phyloP scores from a whole-genome alignment of 2,329 filamentous ascomycete species.

The Cryphonectria carpinicola region DNA sequence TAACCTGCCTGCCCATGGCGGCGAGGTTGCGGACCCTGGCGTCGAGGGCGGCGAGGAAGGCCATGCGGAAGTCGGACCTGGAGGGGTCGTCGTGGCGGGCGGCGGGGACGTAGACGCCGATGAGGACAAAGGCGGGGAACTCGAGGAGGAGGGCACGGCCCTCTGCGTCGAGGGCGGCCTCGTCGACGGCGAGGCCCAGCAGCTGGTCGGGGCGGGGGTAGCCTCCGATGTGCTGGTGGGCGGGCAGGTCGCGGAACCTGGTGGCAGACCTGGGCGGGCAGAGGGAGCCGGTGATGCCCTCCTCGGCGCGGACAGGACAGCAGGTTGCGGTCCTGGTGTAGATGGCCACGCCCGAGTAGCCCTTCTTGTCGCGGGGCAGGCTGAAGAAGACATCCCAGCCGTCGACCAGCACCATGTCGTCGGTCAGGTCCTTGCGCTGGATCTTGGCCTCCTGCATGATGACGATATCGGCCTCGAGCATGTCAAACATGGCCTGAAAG shows the following conservation, averaged over 20 bases:
- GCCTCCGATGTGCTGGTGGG: conserved; percentile 80
- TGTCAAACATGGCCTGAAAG: conserved; percentile 92
- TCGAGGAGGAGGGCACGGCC: conserved; percentile 90
- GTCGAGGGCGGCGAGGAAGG: conserved; percentile 81
- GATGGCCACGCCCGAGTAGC: conserved; percentile 93
- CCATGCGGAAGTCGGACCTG: conserved; percentile 79
- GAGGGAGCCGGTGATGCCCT: conserved; percentile 86
- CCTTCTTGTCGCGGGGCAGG: conserved; percentile 91
- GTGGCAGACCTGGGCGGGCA: conserved; percentile 71
- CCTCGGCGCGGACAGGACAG: conserved; percentile 85
- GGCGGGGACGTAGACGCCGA: conserved; percentile 91
- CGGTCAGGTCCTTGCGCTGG: conserved; percentile 84
- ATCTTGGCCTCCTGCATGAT: conserved; percentile 97
- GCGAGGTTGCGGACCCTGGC: conserved; percentile 82
- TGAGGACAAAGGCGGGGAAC: conserved; percentile 90
- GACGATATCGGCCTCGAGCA: conserved; percentile 88
- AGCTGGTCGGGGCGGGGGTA: conserved; percentile 78
- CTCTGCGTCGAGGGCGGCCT: conserved; percentile 80
- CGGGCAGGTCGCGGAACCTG: conserved; percentile 75
- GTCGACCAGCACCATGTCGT: conserved; percentile 92
- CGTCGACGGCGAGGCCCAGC: conserved; percentile 64
- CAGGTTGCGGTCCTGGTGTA: conserved; percentile 90
- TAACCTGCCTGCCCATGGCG: conserved; percentile 78
- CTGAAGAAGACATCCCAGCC: conserved; percentile 94
- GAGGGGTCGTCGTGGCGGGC: conserved; percentile 85